A percentile compares a stretch with the other conserved stretches of the same genome.
Conservation (phyloP, 2,329 filamentous ascomycete genomes). For the Xylaria sp. region DNA sequence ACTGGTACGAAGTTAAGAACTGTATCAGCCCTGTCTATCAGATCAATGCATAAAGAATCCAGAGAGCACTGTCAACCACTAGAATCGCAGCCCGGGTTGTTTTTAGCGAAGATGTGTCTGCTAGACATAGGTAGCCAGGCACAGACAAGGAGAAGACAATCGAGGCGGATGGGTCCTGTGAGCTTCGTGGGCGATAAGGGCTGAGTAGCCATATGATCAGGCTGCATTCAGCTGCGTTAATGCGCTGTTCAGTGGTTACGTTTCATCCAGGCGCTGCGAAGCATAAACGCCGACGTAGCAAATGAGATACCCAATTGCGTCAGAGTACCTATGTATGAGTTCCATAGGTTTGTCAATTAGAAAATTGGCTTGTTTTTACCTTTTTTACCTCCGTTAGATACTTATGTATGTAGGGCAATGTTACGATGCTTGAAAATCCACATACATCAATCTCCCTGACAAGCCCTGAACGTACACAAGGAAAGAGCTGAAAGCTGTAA, state of each 20-base stretch:
- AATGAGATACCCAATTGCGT: background rate
- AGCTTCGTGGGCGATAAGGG: background rate
- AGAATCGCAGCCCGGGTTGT: background rate
- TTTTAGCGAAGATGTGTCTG: background rate
- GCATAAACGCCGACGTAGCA: background rate
- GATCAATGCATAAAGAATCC: background rate
- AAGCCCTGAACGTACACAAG: background rate
- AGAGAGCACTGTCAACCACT: background rate
- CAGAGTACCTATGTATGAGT: background rate
- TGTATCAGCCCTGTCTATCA: background rate
- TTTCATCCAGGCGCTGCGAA: background rate
- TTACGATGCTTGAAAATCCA: background rate
- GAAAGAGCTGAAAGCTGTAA: slow-evolving; percentile 2
- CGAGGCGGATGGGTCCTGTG: background rate
- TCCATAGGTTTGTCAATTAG: background rate
- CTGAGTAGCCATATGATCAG: background rate
- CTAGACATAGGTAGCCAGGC: background rate
- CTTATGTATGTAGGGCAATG: background rate
- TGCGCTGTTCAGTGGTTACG: background rate
- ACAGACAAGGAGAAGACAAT: background rate
- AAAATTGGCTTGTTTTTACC: background rate
- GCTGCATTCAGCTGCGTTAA: background rate
- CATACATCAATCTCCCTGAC: background rate
- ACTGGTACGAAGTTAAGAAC: background rate
- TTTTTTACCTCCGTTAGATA: too few species aligned